These are phyloP conservation scores for Bullera alba DNA, from an alignment of 768 basidiomycete species.

Conservation along the genomic window DNA sequence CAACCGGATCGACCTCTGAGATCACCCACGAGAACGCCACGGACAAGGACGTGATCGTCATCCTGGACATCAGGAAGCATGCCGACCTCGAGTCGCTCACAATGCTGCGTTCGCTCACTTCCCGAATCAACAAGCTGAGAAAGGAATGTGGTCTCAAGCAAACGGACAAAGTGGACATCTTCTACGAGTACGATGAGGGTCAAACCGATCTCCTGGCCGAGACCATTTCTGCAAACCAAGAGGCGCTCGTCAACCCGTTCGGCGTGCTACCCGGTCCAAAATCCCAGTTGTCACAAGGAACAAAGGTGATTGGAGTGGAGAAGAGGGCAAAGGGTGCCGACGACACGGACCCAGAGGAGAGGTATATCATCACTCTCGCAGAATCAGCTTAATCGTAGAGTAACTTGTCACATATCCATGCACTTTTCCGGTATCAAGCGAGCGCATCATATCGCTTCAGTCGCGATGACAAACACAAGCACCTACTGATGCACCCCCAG, in stretches of 20 bases:
- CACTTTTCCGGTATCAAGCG: too few species aligned
- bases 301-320: slow-evolving; percentile 64
- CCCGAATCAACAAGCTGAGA: slow-evolving; percentile 86
- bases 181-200: slow-evolving; percentile 70
- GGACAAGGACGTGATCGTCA: slow-evolving; percentile 88
- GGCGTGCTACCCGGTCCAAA: slow-evolving; percentile 63
- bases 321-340: slow-evolving; percentile 49
- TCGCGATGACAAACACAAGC: too few species aligned
- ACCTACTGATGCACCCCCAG: too few species aligned
- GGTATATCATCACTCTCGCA: slow-evolving; percentile 23
- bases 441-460: too few species aligned
- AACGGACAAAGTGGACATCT: slow-evolving; percentile 85
- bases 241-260: slow-evolving; percentile 66
- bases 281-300: slow-evolving; percentile 52
- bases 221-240: slow-evolving; percentile 60
- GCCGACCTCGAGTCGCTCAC: slow-evolving; percentile 81
- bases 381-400: slow-evolving; percentile 11
- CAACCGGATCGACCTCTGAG: slow-evolving; percentile 55
- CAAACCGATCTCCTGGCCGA: slow-evolving; percentile 48
- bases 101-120: slow-evolving; percentile 79
- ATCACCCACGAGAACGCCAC: slow-evolving; percentile 49
- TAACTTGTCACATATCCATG: too few species aligned
- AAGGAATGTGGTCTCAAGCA: slow-evolving; percentile 94
- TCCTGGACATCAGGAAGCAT: slow-evolving; percentile 82
- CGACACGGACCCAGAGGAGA: slow-evolving; percentile 20